Conservation (phyloP, 2,329 filamentous ascomycete species). For the Penicillium sp. region DNA sequence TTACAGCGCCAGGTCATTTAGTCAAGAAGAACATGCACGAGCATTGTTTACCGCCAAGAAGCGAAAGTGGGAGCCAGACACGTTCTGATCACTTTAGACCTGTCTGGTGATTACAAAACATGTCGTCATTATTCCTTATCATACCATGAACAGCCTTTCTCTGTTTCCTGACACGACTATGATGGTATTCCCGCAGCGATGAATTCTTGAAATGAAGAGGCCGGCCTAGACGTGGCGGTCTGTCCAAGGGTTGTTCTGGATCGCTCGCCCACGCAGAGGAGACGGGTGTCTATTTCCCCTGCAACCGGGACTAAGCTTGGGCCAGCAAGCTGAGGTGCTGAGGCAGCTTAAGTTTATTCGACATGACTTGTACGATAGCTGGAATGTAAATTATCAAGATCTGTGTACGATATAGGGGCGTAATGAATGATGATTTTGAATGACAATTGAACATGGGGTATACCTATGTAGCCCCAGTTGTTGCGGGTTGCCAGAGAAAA, state of each 20-base stretch:
- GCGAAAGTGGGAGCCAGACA: constrained; percentile 44
- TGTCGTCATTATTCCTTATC: not conserved
- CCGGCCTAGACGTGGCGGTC: constrained; percentile 9
- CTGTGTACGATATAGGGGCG: not conserved
- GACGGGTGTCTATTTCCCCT: not conserved
- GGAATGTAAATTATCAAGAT: not conserved
- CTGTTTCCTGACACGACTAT: not conserved
- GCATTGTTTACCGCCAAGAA: constrained; percentile 45
- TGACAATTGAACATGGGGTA: not conserved
- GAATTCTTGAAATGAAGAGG: not conserved
- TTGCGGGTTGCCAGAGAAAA: not conserved
- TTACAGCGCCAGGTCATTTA: not conserved
- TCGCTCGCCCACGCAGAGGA: not conserved
- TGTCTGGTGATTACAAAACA: not conserved
- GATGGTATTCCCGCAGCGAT: constrained; percentile 1
- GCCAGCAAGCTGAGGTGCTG: not conserved
- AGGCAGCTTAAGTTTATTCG: not conserved
- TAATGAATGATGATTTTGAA: not conserved
- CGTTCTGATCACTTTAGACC: constrained; percentile 2
- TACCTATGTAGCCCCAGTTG: not conserved
- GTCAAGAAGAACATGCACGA: constrained; percentile 38
- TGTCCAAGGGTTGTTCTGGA: not conserved
- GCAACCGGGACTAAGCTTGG: not conserved
- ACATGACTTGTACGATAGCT: not conserved
- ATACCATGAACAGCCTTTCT: not conserved